Evolutionary conservation across 805 yeast species (phyloP).

Genomic region (Lipomyces japonicus): DNA sequence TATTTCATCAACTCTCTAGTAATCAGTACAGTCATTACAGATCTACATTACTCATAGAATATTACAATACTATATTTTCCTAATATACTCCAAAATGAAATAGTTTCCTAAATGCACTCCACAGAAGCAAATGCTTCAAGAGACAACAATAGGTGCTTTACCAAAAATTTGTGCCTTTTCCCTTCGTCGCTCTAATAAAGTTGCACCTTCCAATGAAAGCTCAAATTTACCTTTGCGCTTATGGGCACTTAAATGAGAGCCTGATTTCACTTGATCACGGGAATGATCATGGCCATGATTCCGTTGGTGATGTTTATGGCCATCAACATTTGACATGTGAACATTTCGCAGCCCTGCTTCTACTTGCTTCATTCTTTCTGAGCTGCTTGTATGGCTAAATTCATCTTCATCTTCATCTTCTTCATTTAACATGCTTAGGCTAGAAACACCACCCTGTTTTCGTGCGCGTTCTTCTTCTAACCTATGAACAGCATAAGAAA

Average conservation of each 20-base stretch:
- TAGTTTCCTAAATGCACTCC: too few species aligned
- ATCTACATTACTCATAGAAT: too few species aligned
- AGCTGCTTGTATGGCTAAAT: constrained; percentile 2
- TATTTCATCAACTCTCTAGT: too few species aligned
- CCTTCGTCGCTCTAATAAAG: constrained; percentile 53
- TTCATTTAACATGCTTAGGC: constrained; percentile 40
- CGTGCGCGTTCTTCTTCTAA: constrained; percentile 59
- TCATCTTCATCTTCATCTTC: constrained; percentile 37
- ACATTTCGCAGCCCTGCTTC: constrained; percentile 26
- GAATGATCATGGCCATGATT: neutral
- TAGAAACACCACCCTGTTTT: constrained; percentile 29
- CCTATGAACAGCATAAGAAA: constrained; percentile 81
- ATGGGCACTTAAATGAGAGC: constrained; percentile 1
- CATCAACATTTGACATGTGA: constrained; percentile 16
- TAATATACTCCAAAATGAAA: too few species aligned
- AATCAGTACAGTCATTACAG: too few species aligned
- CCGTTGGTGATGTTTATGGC: constrained; percentile 1
- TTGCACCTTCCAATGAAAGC: constrained; percentile 60
- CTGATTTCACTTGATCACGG: neutral
- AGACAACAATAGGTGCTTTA: constrained; percentile 5
- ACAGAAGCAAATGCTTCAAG: neutral
- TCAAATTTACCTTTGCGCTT: constrained; percentile 42
- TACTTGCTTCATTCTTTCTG: constrained; percentile 23
- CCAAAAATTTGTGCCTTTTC: constrained; percentile 17
- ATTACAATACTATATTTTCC: too few species aligned